Evolutionary conservation across 805 yeast species (phyloP), one percentile per base, ranked within the genome.

Genomic region (Wickerhamiella musiphila): DNA sequence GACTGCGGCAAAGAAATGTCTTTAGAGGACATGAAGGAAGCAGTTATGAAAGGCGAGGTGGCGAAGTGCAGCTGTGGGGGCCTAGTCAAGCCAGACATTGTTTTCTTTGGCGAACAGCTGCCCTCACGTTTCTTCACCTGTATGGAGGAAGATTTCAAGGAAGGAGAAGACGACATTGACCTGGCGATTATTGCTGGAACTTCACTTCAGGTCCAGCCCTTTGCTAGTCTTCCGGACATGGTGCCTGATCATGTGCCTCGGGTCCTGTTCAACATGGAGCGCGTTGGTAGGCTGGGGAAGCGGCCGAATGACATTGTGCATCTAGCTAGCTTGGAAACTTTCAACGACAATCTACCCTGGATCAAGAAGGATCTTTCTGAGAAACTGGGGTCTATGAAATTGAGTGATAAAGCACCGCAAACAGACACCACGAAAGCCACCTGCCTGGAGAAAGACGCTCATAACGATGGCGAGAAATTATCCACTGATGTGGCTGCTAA

Each of bases 171-270:
- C 16, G 35, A 43, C 10, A 28, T 34, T 6, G 82, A 75, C 43
- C 50, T 84, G 18, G 81, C 82, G 0, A 69, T 86, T 15, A 83
- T 86, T 1, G 94, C 93, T 0, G 98, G 98, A 1, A 82, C 95
- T 0, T 79, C 94, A 0, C 63, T 86, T 24, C 70, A 84, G 1
- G 96, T 86, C 1, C 71, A 70, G 40, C 98, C 98, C 2, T 86
- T 86, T 63, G 94, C 94, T 1, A 61, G 71, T 7, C 57, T 86
- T 31, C 94, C 94, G 0, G 53, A 66, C 2, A 83, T 78, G 44
- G 67, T 75, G 0, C 60, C 61, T 4, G 44, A 45, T 1, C 46
- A 53, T 1, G 53, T 68, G 13, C 49, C 60, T 4, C 60, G 98
- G 38, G 71, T 74, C 0, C 61, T 86, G 35, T 63, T 82, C 22